Conservation (phyloP, 441 rosid species). For the Dalechampia spathulata region DNA sequence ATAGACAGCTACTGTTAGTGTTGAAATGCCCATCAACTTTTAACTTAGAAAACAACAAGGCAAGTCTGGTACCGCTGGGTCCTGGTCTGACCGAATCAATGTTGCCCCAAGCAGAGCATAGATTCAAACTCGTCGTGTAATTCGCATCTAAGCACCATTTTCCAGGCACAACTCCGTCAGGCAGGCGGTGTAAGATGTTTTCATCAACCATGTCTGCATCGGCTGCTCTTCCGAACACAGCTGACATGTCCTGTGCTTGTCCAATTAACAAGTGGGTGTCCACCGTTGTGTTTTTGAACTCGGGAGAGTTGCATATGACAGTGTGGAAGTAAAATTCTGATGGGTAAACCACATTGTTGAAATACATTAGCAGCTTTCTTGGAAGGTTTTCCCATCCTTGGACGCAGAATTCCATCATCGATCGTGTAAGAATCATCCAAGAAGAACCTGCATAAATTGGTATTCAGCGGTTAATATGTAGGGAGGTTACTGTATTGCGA, state of each 20-base stretch:
- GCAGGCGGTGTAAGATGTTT: conserved; percentile 22
- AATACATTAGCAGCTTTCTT: conserved; percentile 45
- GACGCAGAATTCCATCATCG: conserved; percentile 38
- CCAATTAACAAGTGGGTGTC: conserved; percentile 27
- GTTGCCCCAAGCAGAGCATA: conserved; percentile 22
- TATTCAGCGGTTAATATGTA: neutral
- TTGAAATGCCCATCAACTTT: conserved; percentile 10
- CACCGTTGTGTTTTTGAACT: conserved; percentile 34
- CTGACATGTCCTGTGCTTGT: conserved; percentile 25
- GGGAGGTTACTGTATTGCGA: no score
- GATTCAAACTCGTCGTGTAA: conserved; percentile 1
- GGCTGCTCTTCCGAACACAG: conserved; percentile 40
- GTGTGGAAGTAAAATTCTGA: conserved; percentile 51
- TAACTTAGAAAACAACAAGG: conserved; percentile 18
- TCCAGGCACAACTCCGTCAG: conserved; percentile 27
- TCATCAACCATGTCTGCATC: conserved; percentile 26
- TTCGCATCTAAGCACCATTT: conserved; percentile 30
- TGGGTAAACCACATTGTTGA: conserved; percentile 38
- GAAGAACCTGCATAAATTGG: conserved; percentile 42
- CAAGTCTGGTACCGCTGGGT: conserved; percentile 24
- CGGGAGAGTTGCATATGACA: conserved; percentile 43
- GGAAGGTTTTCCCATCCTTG: conserved; percentile 58
- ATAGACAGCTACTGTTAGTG: conserved; percentile 13
- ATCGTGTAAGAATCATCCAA: conserved; percentile 41
- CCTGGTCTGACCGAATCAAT: conserved; percentile 29